These are phyloP conservation scores for Pyropia haitanensis DNA, from an alignment of 23 red algal species.

Conservation along the genomic window DNA sequence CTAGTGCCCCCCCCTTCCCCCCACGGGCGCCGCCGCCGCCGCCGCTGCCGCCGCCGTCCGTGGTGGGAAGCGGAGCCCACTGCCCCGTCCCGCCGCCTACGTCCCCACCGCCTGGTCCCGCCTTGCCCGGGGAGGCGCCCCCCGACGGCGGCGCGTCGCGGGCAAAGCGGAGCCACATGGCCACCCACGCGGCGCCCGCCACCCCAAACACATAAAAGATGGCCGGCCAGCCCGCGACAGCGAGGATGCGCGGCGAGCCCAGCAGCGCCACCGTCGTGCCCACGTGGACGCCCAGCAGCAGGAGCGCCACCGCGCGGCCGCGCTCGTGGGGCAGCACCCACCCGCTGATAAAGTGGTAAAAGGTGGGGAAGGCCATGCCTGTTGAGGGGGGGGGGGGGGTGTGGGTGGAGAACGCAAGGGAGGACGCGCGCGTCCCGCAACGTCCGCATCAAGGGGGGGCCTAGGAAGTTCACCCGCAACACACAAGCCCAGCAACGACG, in stretches of 20 bases:
- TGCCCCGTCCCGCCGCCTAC: neutral
- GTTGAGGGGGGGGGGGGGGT: too few relatives aligned
- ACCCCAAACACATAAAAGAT: constrained; percentile 49
- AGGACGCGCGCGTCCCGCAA: too few relatives aligned
- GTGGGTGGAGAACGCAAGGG: too few relatives aligned
- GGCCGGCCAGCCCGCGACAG: constrained; percentile 21
- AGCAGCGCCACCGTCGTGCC: constrained; percentile 55
- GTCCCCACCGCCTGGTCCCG: neutral
- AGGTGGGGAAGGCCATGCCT: constrained; percentile 42
- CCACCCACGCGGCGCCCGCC: constrained; percentile 32
- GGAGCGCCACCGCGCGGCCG: constrained; percentile 21
- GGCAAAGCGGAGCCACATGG: constrained; percentile 29
- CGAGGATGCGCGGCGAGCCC: constrained; percentile 30
- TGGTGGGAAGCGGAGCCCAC: neutral
- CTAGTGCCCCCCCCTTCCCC: neutral
- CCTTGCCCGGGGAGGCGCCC: neutral
- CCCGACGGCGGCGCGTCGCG: constrained; percentile 18
- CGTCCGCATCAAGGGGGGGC: too few relatives aligned
- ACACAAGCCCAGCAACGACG: too few relatives aligned
- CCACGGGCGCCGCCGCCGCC: neutral
- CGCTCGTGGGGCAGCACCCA: constrained; percentile 48
- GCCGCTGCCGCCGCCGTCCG: neutral
- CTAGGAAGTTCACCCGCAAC: too few relatives aligned
- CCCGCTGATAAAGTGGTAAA: constrained; percentile 51
- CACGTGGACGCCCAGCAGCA: constrained; percentile 36